A percentile compares a stretch with the other conserved stretches of the same genome.
Conservation (phyloP, 1,284 basidiomycete genomes). For the Apiotrichum porosum region DNA sequence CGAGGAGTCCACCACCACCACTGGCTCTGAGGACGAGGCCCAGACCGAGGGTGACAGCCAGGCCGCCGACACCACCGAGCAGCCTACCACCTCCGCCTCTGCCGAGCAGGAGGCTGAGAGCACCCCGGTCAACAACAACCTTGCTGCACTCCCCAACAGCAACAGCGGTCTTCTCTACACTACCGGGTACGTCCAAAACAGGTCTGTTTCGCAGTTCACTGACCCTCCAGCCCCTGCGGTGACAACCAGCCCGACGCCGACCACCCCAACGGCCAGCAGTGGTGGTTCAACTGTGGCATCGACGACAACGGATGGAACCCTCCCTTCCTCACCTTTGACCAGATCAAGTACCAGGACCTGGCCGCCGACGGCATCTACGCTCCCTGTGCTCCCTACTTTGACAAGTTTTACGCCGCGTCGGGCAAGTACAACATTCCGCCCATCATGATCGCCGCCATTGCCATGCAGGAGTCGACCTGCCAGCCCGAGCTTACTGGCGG, state of each 20-base stretch:
- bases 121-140: too few relatives aligned
- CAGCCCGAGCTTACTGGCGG: slow-evolving; percentile 64
- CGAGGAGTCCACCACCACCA: too few relatives aligned
- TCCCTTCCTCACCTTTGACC: slow-evolving; percentile 52
- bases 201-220: too few relatives aligned
- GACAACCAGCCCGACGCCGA: slow-evolving; percentile 22
- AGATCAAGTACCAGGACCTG: slow-evolving; percentile 56
- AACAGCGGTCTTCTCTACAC: background rate
- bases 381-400: slow-evolving; percentile 58
- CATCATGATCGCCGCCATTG: slow-evolving; percentile 75
- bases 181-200: background rate
- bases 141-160: background rate
- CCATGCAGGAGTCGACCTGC: slow-evolving; percentile 75
- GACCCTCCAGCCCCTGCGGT: slow-evolving; percentile 29
- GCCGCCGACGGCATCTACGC: slow-evolving; percentile 58
- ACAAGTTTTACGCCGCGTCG: slow-evolving; percentile 62
- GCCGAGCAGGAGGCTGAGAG: background rate
- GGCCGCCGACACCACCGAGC: background rate
- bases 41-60: background rate
- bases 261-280: slow-evolving; percentile 68
- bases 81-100: background rate
- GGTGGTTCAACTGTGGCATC: slow-evolving; percentile 76
- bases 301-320: slow-evolving; percentile 42
- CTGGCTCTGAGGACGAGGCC: background rate
- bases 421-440: slow-evolving; percentile 35